Evolutionary conservation across 2,329 filamentous ascomycete genomes (phyloP), one percentile per base, ranked within the genome.

Genomic region (Neonectria hederae): DNA sequence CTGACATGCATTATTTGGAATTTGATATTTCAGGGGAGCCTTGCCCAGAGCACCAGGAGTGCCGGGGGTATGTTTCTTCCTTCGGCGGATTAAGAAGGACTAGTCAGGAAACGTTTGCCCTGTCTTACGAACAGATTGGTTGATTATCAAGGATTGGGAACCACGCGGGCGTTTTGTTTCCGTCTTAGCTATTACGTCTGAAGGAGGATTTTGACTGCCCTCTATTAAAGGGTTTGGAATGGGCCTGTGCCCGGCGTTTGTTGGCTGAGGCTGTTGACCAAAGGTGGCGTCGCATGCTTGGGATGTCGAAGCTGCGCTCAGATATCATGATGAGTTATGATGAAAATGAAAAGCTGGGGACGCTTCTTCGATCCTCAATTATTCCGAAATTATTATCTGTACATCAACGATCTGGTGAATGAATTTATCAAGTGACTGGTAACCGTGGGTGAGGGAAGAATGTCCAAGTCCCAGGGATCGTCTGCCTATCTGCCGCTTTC

Each of bases 311-410:
- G 54, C 45, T 55, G 32, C 26, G 32, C 30, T 58, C 21, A 40
- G 49, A 53, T 52, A 55, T 48, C 43, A 54, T 65, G 42, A 65
- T 54, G 63, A 65, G 26, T 55, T 57, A 62, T 26, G 63, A 62
- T 21, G 24, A 49, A 30, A 55, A 62, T 65, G 43, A 54, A 65
- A 45, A 52, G 38, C 32, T n/a, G 9, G 32, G 49, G 8, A 9
- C 28, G 13, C 30, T 48, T 57, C 30, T 49, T 32, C 14, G 19
- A 54, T 30, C 13, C 14, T 54, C 32, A 14, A 38, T 22, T 46
- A 28, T 54, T 21, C 30, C 13, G 24, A 38, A n/a, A 10, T n/a
- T 11, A 10, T 10, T 2, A 21, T 43, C 13, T 26, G 26, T 32
- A 14, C 11, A 32, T 3, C 4, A 28, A 28, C 28, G 13, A 32